A percentile compares a stretch with the other conserved stretches of the same genome.
Conservation (phyloP, 441 rosid genomes). For the Hura crepitans region DNA sequence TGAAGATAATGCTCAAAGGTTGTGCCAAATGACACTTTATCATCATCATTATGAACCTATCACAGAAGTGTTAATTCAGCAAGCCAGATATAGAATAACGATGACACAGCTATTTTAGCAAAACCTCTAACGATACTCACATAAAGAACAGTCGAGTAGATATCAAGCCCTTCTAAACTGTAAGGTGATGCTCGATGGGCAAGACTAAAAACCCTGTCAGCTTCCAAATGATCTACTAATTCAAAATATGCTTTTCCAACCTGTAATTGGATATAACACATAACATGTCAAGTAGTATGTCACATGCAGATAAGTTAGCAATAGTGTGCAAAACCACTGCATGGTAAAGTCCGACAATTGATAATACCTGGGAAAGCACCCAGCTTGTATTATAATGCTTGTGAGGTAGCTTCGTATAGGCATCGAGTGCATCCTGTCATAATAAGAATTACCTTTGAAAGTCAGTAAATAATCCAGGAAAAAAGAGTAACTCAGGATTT, state of each 20-base stretch:
- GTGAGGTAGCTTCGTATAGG: conserved; percentile 65
- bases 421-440: conserved; percentile 77
- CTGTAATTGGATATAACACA: conserved; percentile 39
- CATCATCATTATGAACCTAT: not conserved
- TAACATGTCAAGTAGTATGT: conserved; percentile 15
- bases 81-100: not conserved
- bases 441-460: conserved; percentile 31
- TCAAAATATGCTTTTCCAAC: conserved; percentile 89
- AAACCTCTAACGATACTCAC: conserved; percentile 47
- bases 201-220: conserved; percentile 74
- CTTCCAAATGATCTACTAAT: conserved; percentile 84
- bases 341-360: conserved; percentile 3
- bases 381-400: conserved; percentile 92
- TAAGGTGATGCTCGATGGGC: conserved; percentile 75
- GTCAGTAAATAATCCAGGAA: conserved; percentile 18
- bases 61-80: not conserved
- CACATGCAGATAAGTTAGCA: not conserved
- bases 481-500: conserved; percentile 16
- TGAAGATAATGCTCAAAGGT: not conserved
- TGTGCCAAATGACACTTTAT: not conserved
- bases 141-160: conserved; percentile 87
- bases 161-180: conserved; percentile 92
- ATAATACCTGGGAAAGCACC: conserved; percentile 95
- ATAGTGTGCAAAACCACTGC: not conserved
- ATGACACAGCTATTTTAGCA: not conserved